Base-by-base conservation (phyloP, 495 filamentous ascomycete genomes). In the Tuber umbilicatum region DNA sequence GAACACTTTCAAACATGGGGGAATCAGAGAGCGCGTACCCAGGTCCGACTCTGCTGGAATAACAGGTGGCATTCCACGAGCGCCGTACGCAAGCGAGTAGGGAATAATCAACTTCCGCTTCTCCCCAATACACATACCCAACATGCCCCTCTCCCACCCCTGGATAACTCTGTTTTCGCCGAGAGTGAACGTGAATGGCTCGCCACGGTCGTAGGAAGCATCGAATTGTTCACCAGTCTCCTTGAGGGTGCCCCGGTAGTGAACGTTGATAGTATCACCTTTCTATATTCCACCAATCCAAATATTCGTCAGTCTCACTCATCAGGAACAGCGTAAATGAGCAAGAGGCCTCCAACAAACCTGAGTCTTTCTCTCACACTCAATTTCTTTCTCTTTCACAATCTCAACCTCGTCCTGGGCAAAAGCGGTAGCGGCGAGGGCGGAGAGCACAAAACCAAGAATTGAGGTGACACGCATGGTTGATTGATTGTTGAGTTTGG, bases 81-180 rank as follows among this genome's bases (percentile, higher is more conserved):
- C 85, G 31, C 95, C 95, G 83, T 98, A 99, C 50, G 89, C 95
- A 76, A 90, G 87, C 82, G 90, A 88, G 42, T 94, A 92, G n/a
- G 92, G 93, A 71, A 99, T 94, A 35, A 91, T 97, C 84, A 99
- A 85, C 42, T 89, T 94, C 79, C 93, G 89, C 88, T 94, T 95
- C 87, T 99, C 95, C 47, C 95, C 96, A 79, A 97, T 90, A 84
- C 95, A 98, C 95, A 99, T 98, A 79, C 93, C 93, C 73, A 96
- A 80, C 50, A 81, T 42, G 55, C 94, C 94, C 81, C 95, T 83
- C 83, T 98, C 95, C 95, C 95, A 98, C 17, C 81, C 81, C 85
- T 93, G 90, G 80, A 98, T 98, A 43, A 97, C 94, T 81, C 89
- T 87, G 12, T 93, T 93, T 43, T 85, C 85, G 19, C 94, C 94